Base-by-base conservation (phyloP, 768 basidiomycete genomes). In the Clavaria fumosa region DNA sequence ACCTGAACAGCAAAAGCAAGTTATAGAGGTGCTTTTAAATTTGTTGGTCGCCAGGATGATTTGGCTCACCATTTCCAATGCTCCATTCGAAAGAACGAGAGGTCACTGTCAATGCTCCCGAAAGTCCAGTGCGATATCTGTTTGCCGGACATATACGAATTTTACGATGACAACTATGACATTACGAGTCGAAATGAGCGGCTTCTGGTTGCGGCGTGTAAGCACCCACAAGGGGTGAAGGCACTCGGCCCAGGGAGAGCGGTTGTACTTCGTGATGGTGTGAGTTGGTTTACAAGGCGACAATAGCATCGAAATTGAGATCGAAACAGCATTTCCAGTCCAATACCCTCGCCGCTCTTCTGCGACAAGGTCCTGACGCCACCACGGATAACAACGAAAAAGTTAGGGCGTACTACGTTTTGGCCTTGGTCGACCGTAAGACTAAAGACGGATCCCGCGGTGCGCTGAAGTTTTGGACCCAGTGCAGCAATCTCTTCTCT, bases 1-100 rank as follows among this genome's bases (percentile, higher is more conserved):
- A 21, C 95, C 95, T 3, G 89, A 93, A 38, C 86, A 97, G 43
- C 89, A 97, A 56, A 77, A 80, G 53, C 72, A 79, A 52, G 83
- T 97, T 17, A 53, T 65, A 2, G 78, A 93, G 64, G 93, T 86
- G 43, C 49, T 69, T 26, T 44, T 36, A 32, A 11, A 31, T 39
- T 18, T n/a, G n/a, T n/a, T n/a, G n/a, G n/a, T n/a, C n/a, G n/a
- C n/a, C n/a, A n/a, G n/a, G n/a, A n/a, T n/a, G n/a, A n/a, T n/a
- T n/a, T n/a, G n/a, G n/a, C n/a, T n/a, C n/a, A n/a, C n/a, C n/a
- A n/a, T n/a, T n/a, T 42, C 40, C 21, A 12, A 28, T 12, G 9
- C 6, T 4, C 12, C 24, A 10, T 9, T 12, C 20, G 7, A n/a
- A 44, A 93, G 90, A 70, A 70, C 45, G 88, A 93, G 55, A 80